Evolutionary conservation across 108 stramenopile species (phyloP), one percentile per base, ranked within the genome.

Genomic region (Skeletonema menzelii): DNA sequence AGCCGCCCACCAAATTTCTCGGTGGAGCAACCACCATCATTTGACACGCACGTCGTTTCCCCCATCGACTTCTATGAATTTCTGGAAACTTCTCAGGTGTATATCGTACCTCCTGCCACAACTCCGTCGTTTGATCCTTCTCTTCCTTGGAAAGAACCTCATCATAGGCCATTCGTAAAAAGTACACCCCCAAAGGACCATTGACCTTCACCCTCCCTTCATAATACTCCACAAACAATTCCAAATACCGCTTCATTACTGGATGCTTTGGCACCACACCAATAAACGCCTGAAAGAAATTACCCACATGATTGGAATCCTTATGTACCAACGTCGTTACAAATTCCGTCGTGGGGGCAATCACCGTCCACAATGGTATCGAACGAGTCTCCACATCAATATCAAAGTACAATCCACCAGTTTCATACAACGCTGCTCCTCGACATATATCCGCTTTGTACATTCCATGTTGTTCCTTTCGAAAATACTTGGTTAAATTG

Each of bases 381-480:
- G 81, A 85, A 11, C 80, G 53, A 11, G 89, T 86, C 15, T 89
- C 87, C 19, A 94, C 70, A 69, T 94, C 93, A 40, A 90, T 88
- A 75, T 94, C 93, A 62, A 94, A 80, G 65, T 94, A 94, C 31
- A 91, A 47, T 4, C 93, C 93, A 15, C 93, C 93, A 28, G 79
- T 76, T 73, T 91, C 85, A 31, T 83, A 90, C 37, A 94, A 66
- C 4, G 93, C 93, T 20, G 82, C 84, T 11, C 90, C 93, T 8
- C 93, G 85, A 72, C 93, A 94, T 32, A 91, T 84, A 55, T 94
- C 93, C 1, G 89, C 93, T 69, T 91, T 90, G 86, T 84, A 90
- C 93, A 94, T 94, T 15, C 93, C 93, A 30, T 76, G 62, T n/a
- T 42, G 30, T 79, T 91, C 91, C 7, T 69, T 19, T 10, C 8